Conservation (phyloP, 225 moss, liverwort and hornwort species). For the Sphagnum tenellum region DNA sequence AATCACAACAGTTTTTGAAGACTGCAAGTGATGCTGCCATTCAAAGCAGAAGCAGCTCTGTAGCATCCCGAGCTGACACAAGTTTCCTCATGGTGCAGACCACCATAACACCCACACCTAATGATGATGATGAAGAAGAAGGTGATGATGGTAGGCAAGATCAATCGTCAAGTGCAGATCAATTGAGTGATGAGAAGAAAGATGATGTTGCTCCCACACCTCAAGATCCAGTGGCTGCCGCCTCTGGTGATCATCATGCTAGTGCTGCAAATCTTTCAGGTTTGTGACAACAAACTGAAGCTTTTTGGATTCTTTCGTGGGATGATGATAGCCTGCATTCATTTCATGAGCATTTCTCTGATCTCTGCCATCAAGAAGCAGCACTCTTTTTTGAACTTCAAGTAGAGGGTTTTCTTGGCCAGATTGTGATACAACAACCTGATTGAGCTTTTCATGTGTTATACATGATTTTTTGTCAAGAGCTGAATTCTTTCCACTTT, state of each 20-base stretch:
- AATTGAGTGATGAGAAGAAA: constrained; percentile 8
- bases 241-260: constrained; percentile 25
- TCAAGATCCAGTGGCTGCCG: constrained; percentile 31
- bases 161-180: background rate
- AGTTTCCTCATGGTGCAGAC: background rate
- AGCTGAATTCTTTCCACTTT: too few species aligned
- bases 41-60: constrained; percentile 16
- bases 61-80: constrained; percentile 5
- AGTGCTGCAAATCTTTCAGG: constrained; percentile 26
- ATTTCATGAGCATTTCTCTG: background rate
- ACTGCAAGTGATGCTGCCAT: background rate
- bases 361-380: too few species aligned
- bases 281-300: constrained; percentile 4
- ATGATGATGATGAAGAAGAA: too few species aligned
- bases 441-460: too few species aligned
- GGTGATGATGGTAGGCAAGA: constrained; percentile 2
- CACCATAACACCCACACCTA: background rate
- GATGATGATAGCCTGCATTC: background rate
- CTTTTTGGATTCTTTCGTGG: background rate
- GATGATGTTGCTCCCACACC: constrained; percentile 10
- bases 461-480: too few species aligned
- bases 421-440: too few species aligned
- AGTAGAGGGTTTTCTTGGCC: too few species aligned
- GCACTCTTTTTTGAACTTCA: too few species aligned
- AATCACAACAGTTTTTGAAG: background rate